Evolutionary conservation across 2,329 filamentous ascomycete genomes (phyloP), one percentile per base, ranked within the genome.

Genomic region (Apiospora kogelbergensis): DNA sequence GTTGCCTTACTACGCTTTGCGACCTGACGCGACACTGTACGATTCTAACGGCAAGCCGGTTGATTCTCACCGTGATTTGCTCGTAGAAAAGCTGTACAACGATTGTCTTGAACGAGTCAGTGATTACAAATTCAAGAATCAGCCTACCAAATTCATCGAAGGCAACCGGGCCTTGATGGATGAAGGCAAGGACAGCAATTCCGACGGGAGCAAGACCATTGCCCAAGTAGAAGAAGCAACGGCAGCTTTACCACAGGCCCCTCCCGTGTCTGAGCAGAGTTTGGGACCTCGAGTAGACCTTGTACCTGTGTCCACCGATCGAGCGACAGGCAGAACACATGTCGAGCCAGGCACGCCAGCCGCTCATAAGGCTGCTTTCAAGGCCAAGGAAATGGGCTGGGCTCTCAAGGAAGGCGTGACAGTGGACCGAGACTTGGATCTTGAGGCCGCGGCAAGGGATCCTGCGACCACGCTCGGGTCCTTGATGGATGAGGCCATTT

Each of bases 51-150:
- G 93, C 60, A 89, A 87, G 71, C 84, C 94, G 3, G 94, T 98
- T 33, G 90, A 98, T 74, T 87, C 91, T 67, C 83, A 88, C 33
- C 89, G 92, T 72, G 96, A 99, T 79, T 88, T 90, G 68, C 87
- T 95, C 75, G 93, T 96, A 41, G 95, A 98, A 78, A 94, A 92
- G 73, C 86, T 99, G 1, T 98, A 97, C 84, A 98, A 98, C 74
- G 94, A 98, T 78, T 93, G 97, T 63, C 86, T 98, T 26, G 95
- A 98, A 77, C 90, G 96, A 67, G 94, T 96, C 57, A 96, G 95
- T 77, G 90, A 93, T 73, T 98, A 94, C 82, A 95, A 97, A 75
- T 92, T 93, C 78, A 95, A 95, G 78, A 83, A 89, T 30, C 85
- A 89, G 42, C 85, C 89, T 9, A 86, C 88, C 9, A 90, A 92